Base-by-base conservation (phyloP, 257 asterid genomes). In the Lycium barbarum region DNA sequence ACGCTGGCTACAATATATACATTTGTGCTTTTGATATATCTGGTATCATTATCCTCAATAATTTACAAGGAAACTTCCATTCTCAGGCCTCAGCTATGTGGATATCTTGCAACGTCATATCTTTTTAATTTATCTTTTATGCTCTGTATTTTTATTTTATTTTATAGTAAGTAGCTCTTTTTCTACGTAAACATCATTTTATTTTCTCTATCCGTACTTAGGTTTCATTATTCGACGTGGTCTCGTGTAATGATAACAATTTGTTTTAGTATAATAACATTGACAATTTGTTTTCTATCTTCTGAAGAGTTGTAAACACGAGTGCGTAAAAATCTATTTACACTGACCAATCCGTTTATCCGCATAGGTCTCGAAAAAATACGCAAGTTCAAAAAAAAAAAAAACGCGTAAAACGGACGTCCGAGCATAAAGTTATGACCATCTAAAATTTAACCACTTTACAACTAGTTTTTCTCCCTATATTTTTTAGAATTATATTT, bases 141-240 rank as follows among this genome's bases (percentile, higher is more conserved):
- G 17, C 79, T 40, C 54, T 13, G 13, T 17, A 38, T 38, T 36
- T 68, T 40, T 40, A 33, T 57, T 40, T 57, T 57, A 57, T 57
- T 5, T 17, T 6, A 58, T 11, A 65, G 43, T 2, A 65, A 51
- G 13, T 22, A 45, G n/a, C 18, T 11, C 6, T 6, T 22, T 40
- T 13, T 49, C 81, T 74, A 49, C 20, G 43, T 74, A 47, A 74
- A 49, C 81, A 74, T 74, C 81, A 74, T 74, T 49, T 47, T 6
- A 12, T 74, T 74, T 74, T 74, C 43, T 47, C 40, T 45, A 10
- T 47, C 7, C 6, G 43, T 47, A 49, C 61, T 26, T 49, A 74
- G 43, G 61, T 74, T 22, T 74, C 81, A 20, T 74, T 74, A 47
- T 22, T 74, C 43, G 49, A 47, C 7, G 61, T 47, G 81, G 40